A percentile compares a stretch with the other conserved stretches of the same genome.
Conservation (phyloP, 306 rosid species). For the Trifolium subterraneum region DNA sequence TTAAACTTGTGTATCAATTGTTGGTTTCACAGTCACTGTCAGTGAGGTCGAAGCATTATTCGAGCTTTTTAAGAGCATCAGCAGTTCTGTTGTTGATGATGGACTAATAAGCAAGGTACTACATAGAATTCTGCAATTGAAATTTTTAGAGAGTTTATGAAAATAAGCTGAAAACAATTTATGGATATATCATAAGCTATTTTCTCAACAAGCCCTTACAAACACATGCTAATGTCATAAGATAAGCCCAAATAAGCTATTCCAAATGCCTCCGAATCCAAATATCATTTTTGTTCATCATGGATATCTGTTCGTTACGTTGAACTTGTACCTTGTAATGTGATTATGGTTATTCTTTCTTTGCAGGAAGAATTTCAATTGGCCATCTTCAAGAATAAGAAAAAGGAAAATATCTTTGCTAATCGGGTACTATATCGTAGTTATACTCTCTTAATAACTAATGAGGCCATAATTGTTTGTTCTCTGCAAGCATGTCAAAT, state of each 20-base stretch:
- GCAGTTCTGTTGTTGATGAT: slow-evolving; percentile 92
- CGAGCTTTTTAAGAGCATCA: slow-evolving; percentile 94
- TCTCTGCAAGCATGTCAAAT: slow-evolving; percentile 24
- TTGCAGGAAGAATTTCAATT: slow-evolving; percentile 95
- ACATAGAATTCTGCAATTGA: neutral
- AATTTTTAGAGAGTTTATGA: neutral
- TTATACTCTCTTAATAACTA: slow-evolving; percentile 24
- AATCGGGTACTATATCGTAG: slow-evolving; percentile 70
- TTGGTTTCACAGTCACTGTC: slow-evolving; percentile 75
- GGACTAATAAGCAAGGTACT: slow-evolving; percentile 91
- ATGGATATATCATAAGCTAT: neutral
- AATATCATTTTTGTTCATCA: neutral
- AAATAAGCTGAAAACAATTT: neutral
- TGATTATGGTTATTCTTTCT: slow-evolving; percentile 37
- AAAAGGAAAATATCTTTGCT: slow-evolving; percentile 89
- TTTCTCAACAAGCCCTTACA: neutral
- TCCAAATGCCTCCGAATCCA: neutral
- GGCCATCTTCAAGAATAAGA: slow-evolving; percentile 93
- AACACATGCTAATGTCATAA: neutral
- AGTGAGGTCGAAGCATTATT: slow-evolving; percentile 97
- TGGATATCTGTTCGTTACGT: slow-evolving; percentile 7
- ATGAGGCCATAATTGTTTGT: slow-evolving; percentile 4
- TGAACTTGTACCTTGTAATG: slow-evolving; percentile 7
- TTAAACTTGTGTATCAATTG: slow-evolving; percentile 39
- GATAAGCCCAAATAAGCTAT: neutral